Base-by-base conservation (phyloP, 768 basidiomycete species). In the Lentinus brumalis region DNA sequence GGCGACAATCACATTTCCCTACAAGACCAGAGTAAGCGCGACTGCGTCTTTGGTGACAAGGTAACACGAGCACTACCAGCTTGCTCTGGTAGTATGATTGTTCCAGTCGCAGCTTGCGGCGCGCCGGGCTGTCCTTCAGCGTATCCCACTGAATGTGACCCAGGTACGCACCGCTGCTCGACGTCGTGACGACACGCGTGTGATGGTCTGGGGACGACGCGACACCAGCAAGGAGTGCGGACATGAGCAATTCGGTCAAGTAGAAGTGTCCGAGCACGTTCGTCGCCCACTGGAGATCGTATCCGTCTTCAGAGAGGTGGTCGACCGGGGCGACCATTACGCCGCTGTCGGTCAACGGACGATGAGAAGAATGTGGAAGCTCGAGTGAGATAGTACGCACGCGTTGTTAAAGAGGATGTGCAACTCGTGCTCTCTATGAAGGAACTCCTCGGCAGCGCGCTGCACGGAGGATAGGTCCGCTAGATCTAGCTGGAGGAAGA, bases 381-480 rank as follows among this genome's bases (percentile, higher is more conserved):
- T 5, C 10, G 21, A 6, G 32, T 26, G 21, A 26, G 2, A 26
- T 26, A 26, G 21, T 26, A 67, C 82, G 56, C 52, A 83, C 81
- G 78, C 84, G 46, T 83, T 85, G 63, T 84, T 83, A 70, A 82
- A 78, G 4, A 86, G 72, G 5, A 82, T 73, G 53, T 86, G 76
- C 4, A 86, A 71, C 57, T 77, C 73, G 0, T 60, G 71, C 61
- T 86, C 84, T 58, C 79, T 78, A 42, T 78, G 80, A 29, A 55
- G 46, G 56, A 60, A 82, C 38, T 78, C 76, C 32, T 77, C 66
- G 1, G 78, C 83, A 0, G 79, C 72, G 10, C 50, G 60, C 47
- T 74, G 75, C 21, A 84, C 72, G 4, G 71, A 68, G 11, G 62
- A 57, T 4, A 84, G 66, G 65, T 74, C 74, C 4, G 70, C 67